A percentile compares a stretch with the other conserved stretches of the same genome.
Evolutionary conservation across 352 stramenopile genomes (phyloP).

Genomic region (Peronospora farinosa): DNA sequence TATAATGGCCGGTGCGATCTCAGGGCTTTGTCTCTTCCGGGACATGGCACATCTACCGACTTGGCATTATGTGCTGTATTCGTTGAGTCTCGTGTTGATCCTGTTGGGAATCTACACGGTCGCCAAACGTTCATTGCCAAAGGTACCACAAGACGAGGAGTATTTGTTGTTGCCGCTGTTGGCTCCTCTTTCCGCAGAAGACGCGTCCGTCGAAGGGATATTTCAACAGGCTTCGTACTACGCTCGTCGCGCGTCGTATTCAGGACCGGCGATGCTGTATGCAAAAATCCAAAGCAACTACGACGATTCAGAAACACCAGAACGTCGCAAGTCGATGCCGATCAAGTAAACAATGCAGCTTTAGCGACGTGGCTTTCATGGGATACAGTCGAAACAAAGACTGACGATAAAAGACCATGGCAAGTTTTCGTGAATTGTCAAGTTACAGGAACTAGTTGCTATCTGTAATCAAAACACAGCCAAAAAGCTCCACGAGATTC

Average conservation of each 20-base stretch:
- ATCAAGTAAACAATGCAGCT: constrained; percentile 15
- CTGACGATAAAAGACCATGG: constrained; percentile 1
- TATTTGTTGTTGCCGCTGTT: constrained; percentile 51
- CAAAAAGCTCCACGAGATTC: too few relatives aligned
- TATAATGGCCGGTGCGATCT: constrained; percentile 68
- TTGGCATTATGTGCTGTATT: constrained; percentile 75
- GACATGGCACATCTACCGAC: constrained; percentile 60
- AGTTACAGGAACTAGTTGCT: background rate
- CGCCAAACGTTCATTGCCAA: constrained; percentile 39
- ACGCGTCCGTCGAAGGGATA: constrained; percentile 40
- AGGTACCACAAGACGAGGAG: constrained; percentile 42
- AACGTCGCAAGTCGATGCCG: constrained; percentile 38
- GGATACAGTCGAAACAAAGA: background rate
- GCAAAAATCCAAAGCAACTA: constrained; percentile 4
- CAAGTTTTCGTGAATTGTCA: too few relatives aligned
- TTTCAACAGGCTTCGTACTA: constrained; percentile 56
- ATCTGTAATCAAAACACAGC: too few relatives aligned
- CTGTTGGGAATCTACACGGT: constrained; percentile 70
- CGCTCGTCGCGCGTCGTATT: constrained; percentile 30
- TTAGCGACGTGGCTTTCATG: constrained; percentile 5
- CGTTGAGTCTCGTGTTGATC: constrained; percentile 61
- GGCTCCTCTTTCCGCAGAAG: constrained; percentile 37
- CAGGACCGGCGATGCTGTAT: constrained; percentile 20
- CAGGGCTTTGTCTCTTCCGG: constrained; percentile 71
- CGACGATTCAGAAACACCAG: constrained; percentile 21